These are phyloP conservation scores for Gaultheria prostrata DNA, from an alignment of 148 eudicot species.

Conservation along the genomic window DNA sequence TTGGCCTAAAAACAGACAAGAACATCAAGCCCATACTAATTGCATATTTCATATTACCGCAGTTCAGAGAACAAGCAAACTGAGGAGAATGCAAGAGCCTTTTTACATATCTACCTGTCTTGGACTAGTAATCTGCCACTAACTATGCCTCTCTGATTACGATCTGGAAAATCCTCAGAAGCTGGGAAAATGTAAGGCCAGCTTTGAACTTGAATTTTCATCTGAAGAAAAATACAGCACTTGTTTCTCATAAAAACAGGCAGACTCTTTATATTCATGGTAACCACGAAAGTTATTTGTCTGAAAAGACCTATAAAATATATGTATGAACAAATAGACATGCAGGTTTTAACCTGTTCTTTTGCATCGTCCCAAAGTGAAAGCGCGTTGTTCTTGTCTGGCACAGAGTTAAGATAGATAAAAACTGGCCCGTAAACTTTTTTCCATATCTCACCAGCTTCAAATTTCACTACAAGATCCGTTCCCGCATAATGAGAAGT, in stretches of 20 bases:
- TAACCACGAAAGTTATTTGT: not conserved
- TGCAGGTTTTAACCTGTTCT: slow-evolving; percentile 47
- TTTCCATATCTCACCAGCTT: slow-evolving; percentile 77
- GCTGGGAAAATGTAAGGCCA: slow-evolving; percentile 90
- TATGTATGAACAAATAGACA: not conserved
- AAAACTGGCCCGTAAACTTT: slow-evolving; percentile 95
- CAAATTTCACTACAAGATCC: slow-evolving; percentile 61
- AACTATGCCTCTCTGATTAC: slow-evolving; percentile 60
- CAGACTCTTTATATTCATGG: not conserved
- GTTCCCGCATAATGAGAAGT: slow-evolving; percentile 71
- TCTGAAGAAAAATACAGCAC: slow-evolving; percentile 26
- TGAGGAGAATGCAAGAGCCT: not conserved
- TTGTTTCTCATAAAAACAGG: not conserved
- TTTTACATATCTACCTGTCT: slow-evolving; percentile 43
- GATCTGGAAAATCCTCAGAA: slow-evolving; percentile 70
- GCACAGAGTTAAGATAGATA: slow-evolving; percentile 61
- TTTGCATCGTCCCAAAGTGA: slow-evolving; percentile 89
- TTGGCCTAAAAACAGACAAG: not conserved
- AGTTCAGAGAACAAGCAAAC: not conserved
- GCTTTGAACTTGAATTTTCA: slow-evolving; percentile 46
- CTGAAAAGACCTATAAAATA: not conserved
- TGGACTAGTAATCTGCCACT: slow-evolving; percentile 59
- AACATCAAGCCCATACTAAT: not conserved
- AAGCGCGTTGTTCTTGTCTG: slow-evolving; percentile 48
- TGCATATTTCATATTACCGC: not conserved